Base-by-base conservation (phyloP, 179 eudicot genomes). In the Camellia oleifera region DNA sequence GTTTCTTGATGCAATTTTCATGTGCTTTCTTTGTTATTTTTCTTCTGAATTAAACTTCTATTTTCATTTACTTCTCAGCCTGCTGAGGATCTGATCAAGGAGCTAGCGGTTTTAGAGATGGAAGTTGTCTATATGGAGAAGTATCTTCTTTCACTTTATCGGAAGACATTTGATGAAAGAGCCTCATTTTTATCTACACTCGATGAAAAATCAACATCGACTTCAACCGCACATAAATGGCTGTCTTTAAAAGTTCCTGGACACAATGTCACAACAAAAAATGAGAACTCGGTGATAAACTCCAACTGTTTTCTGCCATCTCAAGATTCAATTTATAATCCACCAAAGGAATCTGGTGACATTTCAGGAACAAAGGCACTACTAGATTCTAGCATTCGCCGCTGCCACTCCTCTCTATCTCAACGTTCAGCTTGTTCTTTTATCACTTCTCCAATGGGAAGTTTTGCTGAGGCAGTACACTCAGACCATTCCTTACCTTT, bases 381-480 rank as follows among this genome's bases (percentile, higher is more conserved):
- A 42, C 45, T 74, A 76, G 84, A 83, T 81, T 85, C 86, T 23
- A 82, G 88, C 71, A 88, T 90, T 74, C 84, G 67, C 66, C 84
- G 96, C 3, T 83, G 90, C 79, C 93, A 88, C 50, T 93, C 96
- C 32, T 88, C 98, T 1, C 86, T 92, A 23, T 90, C 94, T 83
- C 92, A 85, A 44, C 85, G 63, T 64, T 81, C 95, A 26, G 86
- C 82, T 62, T 76, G 53, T 80, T 56, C 90, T 60, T 77, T 80
- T 48, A 86, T 83, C 77, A 77, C 85, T 77, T 74, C 87, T 72
- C 80, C 89, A 77, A 42, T 42, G 64, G 79, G 72, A 71, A 40
- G 56, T 57, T 50, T 60, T 52, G 77, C 58, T 52, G 81, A 82
- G 79, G 87, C 85, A 62, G 26, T 85, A 15, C 46, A 85, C 66